Percentiles rank a stretch among this genome's conserved stretches.
phyloP scores from a whole-genome alignment of 176 grass and related monocot species.

The Oropetium thomaeum region DNA sequence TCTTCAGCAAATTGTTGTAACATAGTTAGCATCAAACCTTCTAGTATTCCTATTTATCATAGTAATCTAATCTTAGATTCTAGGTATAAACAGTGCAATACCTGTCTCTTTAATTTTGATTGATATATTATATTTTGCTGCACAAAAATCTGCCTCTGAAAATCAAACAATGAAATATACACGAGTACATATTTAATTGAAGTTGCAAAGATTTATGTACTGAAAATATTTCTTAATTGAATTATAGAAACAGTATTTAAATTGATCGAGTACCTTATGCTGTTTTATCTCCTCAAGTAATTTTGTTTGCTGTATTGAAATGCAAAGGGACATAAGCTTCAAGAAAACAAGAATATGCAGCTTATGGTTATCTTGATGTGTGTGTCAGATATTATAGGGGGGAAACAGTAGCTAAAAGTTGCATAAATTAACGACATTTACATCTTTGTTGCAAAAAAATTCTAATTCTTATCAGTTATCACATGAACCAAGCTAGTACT shows the following conservation, averaged over 20 bases:
- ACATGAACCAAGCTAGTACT: background rate
- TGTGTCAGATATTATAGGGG: background rate
- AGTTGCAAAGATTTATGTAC: background rate
- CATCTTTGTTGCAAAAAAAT: slow-evolving; percentile 6
- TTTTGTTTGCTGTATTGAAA: slow-evolving; percentile 57
- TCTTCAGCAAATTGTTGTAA: slow-evolving; percentile 51
- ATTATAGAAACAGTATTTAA: background rate
- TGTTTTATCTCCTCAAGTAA: slow-evolving; percentile 70
- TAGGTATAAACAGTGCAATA: slow-evolving; percentile 23
- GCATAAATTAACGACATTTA: background rate
- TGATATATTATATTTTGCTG: slow-evolving; percentile 52
- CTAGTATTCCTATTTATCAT: slow-evolving; percentile 10
- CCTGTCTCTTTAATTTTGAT: slow-evolving; percentile 56
- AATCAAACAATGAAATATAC: slow-evolving; percentile 30
- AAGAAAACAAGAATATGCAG: slow-evolving; percentile 16
- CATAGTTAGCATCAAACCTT: slow-evolving; percentile 4
- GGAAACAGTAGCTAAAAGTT: background rate
- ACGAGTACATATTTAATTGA: background rate
- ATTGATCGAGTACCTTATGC: slow-evolving; percentile 49
- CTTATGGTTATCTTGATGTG: background rate
- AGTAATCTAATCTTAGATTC: too few species aligned
- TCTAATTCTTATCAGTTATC: background rate
- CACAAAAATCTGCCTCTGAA: slow-evolving; percentile 53
- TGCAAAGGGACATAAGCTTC: slow-evolving; percentile 28
- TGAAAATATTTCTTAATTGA: slow-evolving; percentile 18